A percentile compares a stretch with the other conserved stretches of the same genome.
Evolutionary conservation across 768 basidiomycete genomes (phyloP).

Genomic region (Auriscalpium microsporum): DNA sequence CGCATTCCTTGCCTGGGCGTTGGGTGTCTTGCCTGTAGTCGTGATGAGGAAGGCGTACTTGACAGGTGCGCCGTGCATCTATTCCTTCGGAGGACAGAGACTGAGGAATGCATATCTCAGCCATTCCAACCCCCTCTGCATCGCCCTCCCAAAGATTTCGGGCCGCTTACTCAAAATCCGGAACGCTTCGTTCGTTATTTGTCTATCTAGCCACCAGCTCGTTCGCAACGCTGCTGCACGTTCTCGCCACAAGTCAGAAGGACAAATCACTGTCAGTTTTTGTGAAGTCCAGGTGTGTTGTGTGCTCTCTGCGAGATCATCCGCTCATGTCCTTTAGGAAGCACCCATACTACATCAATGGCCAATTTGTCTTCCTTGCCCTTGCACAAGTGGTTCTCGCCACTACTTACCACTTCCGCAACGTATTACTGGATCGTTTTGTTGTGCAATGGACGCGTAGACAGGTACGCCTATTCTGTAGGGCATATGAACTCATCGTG

Average conservation of each 20-base stretch:
- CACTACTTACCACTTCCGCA: slow-evolving; percentile 42
- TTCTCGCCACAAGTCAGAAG: slow-evolving; percentile 8
- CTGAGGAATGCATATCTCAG: slow-evolving; percentile 20
- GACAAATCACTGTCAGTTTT: slow-evolving; percentile 29
- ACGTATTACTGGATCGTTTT: slow-evolving; percentile 56
- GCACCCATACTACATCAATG: slow-evolving; percentile 68
- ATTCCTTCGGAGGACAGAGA: neutral
- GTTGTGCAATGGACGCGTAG: slow-evolving; percentile 23
- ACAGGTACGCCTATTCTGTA: neutral
- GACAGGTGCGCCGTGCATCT: slow-evolving; percentile 37
- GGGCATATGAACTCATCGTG: neutral
- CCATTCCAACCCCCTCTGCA: slow-evolving; percentile 36
- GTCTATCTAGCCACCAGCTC: slow-evolving; percentile 43
- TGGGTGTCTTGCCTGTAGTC: slow-evolving; percentile 47
- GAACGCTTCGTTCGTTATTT: slow-evolving; percentile 35
- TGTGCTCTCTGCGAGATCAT: neutral
- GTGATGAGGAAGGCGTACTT: slow-evolving; percentile 52
- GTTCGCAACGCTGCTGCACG: slow-evolving; percentile 35
- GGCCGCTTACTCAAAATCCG: slow-evolving; percentile 37
- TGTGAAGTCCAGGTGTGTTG: slow-evolving; percentile 54
- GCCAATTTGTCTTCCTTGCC: slow-evolving; percentile 52
- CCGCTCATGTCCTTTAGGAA: slow-evolving; percentile 34
- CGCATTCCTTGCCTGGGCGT: slow-evolving; percentile 38
- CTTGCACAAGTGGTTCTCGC: slow-evolving; percentile 44
- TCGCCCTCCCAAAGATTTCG: slow-evolving; percentile 46